phyloP scores from a whole-genome alignment of 2,329 filamentous ascomycete genomes.

The Aspergillus pseudoterreus region DNA sequence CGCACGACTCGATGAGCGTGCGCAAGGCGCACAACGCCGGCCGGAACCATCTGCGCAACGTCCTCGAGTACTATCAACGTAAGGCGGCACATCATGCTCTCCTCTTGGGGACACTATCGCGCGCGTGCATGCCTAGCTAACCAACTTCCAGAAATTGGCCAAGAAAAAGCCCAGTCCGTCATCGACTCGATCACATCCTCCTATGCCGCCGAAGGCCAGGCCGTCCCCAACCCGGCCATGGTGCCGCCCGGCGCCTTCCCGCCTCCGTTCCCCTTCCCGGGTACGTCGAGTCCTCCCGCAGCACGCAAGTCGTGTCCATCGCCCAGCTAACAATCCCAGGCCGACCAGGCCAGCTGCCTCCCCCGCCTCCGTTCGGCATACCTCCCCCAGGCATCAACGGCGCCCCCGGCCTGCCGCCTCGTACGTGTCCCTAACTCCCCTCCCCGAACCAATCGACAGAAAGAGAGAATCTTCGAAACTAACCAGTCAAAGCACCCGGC shows the following conservation, averaged over 20 bases:
- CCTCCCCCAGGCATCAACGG: constrained; percentile 41
- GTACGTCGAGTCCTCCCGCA: constrained; percentile 35
- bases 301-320: background rate
- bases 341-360: constrained; percentile 43
- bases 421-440: constrained; percentile 42
- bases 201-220: constrained; percentile 90
- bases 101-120: background rate
- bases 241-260: constrained; percentile 51
- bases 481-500: constrained; percentile 48
- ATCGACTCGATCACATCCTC: constrained; percentile 97
- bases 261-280: constrained; percentile 63
- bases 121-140: background rate
- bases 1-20: constrained; percentile 99
- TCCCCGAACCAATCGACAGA: background rate
- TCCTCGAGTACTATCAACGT: constrained; percentile 98
- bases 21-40: constrained; percentile 97
- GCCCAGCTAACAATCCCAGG: constrained; percentile 17
- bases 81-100: constrained; percentile 17
- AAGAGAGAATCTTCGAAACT: too few species aligned
- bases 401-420: constrained; percentile 46
- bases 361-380: constrained; percentile 59
- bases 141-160: constrained; percentile 76
- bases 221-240: constrained; percentile 80
- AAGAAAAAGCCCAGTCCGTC: constrained; percentile 96
- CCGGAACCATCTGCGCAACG: constrained; percentile 93